Percentiles rank a stretch among this genome's conserved stretches.
Evolutionary conservation across 106 monocot genomes (phyloP).

Genomic region (Platanthera guangdongensis): DNA sequence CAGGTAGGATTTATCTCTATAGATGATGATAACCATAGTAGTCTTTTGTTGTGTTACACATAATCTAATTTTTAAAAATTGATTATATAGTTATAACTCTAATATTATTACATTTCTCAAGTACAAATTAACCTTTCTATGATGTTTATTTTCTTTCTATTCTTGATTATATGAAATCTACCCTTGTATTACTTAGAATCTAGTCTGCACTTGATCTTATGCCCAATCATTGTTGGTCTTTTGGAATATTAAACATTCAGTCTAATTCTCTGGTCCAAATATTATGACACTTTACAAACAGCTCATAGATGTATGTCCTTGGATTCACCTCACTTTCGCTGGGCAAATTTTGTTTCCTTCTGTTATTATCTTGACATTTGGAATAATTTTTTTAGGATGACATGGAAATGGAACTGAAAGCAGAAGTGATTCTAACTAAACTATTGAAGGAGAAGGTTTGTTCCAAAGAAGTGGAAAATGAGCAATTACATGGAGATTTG

Average conservation of each 20-base stretch:
- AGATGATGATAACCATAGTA: not conserved
- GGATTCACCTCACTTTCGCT: not conserved
- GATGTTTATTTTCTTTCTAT: not conserved
- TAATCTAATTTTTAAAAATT: not conserved
- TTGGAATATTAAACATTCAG: not conserved
- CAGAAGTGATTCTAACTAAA: conserved; percentile 54
- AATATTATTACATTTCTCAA: not conserved
- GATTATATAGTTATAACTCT: not conserved
- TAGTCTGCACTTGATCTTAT: not conserved
- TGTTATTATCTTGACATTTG: conserved; percentile 1
- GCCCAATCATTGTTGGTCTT: not conserved
- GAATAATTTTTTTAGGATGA: conserved; percentile 32
- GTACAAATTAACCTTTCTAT: not conserved
- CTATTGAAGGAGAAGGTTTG: conserved; percentile 52
- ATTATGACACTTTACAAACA: conserved; percentile 1
- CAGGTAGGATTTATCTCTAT: conserved; percentile 27
- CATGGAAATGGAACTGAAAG: conserved; percentile 57
- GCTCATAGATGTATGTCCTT: not conserved
- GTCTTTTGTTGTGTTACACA: not conserved
- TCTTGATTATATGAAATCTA: not conserved
- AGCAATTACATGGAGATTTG: conserved; percentile 51
- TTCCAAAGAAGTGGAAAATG: conserved; percentile 55
- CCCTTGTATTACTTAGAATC: not conserved
- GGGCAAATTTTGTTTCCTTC: not conserved
- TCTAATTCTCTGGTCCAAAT: not conserved